These are phyloP conservation scores for Neurospora africana DNA, from an alignment of 495 filamentous ascomycete genomes.

Conservation along the genomic window DNA sequence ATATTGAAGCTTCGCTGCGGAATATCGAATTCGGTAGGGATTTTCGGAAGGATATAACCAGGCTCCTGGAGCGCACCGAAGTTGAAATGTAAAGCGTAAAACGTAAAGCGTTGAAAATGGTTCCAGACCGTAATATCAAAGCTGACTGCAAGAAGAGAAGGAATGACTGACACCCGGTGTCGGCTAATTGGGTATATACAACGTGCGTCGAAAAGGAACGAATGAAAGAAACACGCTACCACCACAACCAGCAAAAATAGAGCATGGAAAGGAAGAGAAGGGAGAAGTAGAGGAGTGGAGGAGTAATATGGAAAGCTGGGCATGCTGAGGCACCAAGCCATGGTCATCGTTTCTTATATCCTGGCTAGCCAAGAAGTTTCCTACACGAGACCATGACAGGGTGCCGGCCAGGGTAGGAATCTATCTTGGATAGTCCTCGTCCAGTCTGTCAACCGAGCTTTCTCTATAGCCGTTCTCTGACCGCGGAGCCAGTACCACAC, in stretches of 20 bases:
- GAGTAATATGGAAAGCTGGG: constrained; percentile 15
- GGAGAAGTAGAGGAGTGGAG: constrained; percentile 8
- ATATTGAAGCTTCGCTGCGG: neutral
- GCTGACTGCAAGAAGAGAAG: constrained; percentile 28
- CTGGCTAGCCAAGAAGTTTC: constrained; percentile 26
- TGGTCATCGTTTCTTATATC: constrained; percentile 34
- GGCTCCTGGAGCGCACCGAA: constrained; percentile 10
- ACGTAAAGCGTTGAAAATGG: constrained; percentile 22
- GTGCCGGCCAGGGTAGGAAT: neutral
- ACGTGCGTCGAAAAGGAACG: constrained; percentile 37
- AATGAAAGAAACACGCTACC: constrained; percentile 39
- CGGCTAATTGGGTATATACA: constrained; percentile 25
- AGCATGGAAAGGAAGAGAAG: constrained; percentile 18
- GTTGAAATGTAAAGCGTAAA: constrained; percentile 13
- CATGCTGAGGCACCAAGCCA: constrained; percentile 18
- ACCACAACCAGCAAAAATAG: constrained; percentile 29
- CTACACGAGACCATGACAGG: neutral
- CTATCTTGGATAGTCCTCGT: constrained; percentile 2
- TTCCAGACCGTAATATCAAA: constrained; percentile 36
- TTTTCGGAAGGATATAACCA: constrained; percentile 7
- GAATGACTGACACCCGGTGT: constrained; percentile 31
- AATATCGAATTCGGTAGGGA: neutral
- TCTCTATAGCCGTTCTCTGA: constrained; percentile 4
- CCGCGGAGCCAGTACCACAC: constrained; percentile 19
- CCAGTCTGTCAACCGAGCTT: constrained; percentile 12